Percentiles rank a stretch among this genome's conserved stretches.
Conservation (phyloP, 1,139 yeast species). For the Taphrina betulina region DNA sequence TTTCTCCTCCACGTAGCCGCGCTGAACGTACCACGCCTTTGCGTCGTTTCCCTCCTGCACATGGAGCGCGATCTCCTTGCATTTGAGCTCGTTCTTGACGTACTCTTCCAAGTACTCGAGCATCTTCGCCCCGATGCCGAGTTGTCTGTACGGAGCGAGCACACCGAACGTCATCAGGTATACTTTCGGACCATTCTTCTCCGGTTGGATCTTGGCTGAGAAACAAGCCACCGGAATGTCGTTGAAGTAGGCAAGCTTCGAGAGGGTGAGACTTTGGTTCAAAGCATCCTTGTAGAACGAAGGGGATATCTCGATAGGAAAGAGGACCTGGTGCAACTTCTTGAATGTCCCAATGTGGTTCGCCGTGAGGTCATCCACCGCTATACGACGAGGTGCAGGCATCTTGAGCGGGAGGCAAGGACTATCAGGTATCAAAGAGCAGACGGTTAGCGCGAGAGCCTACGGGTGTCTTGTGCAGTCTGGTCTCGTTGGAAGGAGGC, state of each 20-base stretch:
- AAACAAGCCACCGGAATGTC: slow-evolving; percentile 34
- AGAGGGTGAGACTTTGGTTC: slow-evolving; percentile 22
- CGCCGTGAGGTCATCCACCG: slow-evolving; percentile 32
- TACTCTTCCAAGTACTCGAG: slow-evolving; percentile 18
- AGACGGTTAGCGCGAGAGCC: no score
- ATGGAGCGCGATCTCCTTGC: slow-evolving; percentile 27
- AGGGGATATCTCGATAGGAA: slow-evolving; percentile 25
- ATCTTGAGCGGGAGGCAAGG: no score
- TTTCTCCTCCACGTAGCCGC: slow-evolving; percentile 17
- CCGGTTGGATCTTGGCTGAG: slow-evolving; percentile 29
- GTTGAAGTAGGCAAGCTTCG: slow-evolving; percentile 34
- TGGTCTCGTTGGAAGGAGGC: no score
- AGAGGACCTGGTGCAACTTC: slow-evolving; percentile 34
- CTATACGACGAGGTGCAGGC: slow-evolving; percentile 47
- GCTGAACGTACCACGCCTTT: slow-evolving; percentile 26
- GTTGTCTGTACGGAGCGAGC: slow-evolving; percentile 33
- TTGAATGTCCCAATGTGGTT: slow-evolving; percentile 33
- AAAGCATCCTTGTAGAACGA: slow-evolving; percentile 33
- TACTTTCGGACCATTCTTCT: slow-evolving; percentile 24
- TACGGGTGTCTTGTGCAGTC: no score
- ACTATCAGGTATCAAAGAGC: no score
- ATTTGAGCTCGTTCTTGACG: slow-evolving; percentile 10
- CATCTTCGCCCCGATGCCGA: slow-evolving; percentile 32
- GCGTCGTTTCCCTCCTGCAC: slow-evolving; percentile 30
- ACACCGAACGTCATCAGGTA: slow-evolving; percentile 35